Base-by-base conservation (phyloP, 164 flowering plant genomes). In the Vitis riparia region DNA sequence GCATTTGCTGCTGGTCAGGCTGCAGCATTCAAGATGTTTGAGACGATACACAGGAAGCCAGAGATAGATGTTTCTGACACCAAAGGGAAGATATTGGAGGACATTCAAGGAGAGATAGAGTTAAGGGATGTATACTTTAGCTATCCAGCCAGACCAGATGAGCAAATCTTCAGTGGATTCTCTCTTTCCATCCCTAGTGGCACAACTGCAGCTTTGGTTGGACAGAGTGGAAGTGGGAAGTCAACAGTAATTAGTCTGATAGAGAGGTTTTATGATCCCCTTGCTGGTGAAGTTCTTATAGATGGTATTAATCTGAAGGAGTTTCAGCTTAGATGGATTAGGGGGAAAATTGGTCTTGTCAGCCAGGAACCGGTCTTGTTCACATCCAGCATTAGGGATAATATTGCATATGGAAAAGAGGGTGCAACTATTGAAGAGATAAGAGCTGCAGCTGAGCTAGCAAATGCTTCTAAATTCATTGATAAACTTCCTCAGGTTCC, bases 201-300 rank as follows among this genome's bases (percentile, higher is more conserved):
- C 30, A 72, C 79, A 8, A 86, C 86, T 47, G 75, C 82, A 56
- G 90, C 90, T 66, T 67, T 86, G 65, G 90, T 86, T 52, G 90
- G 90, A 32, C 82, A 86, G 55, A 86, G 90, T 73, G 90, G 90
- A 64, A 86, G 90, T 56, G 90, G 90, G 19, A 86, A 86, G 76
- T 86, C 90, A 13, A 86, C 90, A 1, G 86, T 84, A 27, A 76
- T 86, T 30, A 83, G 88, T 70, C 72, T 86, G 76, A 84, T 86
- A 23, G 88, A 86, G 75, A 81, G 90, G 66, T 86, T 86, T 61
- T 86, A 86, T 67, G 90, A 86, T 71, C 90, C 90, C 2, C 79
- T 59, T 62, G 81, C 85, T 51, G 90, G 90, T n/a, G 84, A 82
- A 72, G 90, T 86, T 51, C 78, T 81, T 12, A 81, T 86, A 15